A percentile compares a stretch with the other conserved stretches of the same genome.
Conservation (phyloP, 768 basidiomycete genomes). For the Leccinum pellstonianum region DNA sequence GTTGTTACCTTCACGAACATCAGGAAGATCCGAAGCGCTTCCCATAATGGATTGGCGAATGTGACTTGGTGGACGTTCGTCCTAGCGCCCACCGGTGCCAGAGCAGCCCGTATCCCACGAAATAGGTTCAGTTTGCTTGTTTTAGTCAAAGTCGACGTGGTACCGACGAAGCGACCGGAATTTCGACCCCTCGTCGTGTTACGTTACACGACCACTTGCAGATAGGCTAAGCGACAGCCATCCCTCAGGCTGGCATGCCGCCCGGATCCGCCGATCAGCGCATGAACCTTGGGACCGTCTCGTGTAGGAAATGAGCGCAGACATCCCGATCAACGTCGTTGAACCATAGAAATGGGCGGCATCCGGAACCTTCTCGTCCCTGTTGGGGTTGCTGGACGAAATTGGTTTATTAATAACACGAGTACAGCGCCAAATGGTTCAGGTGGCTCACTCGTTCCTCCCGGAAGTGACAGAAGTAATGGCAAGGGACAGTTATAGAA, state of each 20-base stretch:
- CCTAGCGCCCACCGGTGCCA: not conserved
- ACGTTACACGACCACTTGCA: not conserved
- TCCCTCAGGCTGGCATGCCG: constrained; percentile 2
- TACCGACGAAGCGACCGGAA: not conserved
- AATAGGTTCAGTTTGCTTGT: not conserved
- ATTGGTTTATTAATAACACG: not conserved
- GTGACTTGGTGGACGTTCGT: constrained; percentile 6
- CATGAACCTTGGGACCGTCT: not conserved
- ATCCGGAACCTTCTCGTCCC: not conserved
- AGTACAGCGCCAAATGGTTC: not conserved
- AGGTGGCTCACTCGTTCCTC: not conserved
- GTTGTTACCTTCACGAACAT: not conserved
- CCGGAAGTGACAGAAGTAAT: not conserved
- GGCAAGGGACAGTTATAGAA: not conserved
- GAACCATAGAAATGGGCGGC: constrained; percentile 14
- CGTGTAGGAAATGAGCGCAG: constrained; percentile 6
- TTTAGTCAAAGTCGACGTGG: not conserved
- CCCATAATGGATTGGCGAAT: constrained; percentile 1
- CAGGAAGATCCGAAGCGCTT: not conserved
- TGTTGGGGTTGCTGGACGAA: not conserved
- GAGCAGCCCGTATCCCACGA: not conserved
- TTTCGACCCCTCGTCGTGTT: not conserved
- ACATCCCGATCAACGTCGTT: not conserved
- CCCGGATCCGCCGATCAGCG: not conserved
- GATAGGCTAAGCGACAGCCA: not conserved